These are phyloP conservation scores for Quercus parvula DNA, from an alignment of 306 rosid genomes.

Conservation along the genomic window DNA sequence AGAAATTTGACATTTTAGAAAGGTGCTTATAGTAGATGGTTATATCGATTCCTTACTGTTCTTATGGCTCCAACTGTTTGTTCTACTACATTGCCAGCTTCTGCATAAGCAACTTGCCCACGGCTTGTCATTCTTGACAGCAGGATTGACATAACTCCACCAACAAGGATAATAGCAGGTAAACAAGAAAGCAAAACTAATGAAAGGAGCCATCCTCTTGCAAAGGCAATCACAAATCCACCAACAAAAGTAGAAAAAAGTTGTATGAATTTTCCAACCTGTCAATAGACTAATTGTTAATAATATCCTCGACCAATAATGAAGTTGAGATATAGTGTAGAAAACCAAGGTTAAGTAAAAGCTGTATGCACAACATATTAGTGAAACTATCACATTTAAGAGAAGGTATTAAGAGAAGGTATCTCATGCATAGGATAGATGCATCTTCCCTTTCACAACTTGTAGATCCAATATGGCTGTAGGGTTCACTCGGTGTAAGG, in stretches of 20 bases:
- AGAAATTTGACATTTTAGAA: neutral
- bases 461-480: no score
- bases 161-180: constrained; percentile 52
- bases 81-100: constrained; percentile 83
- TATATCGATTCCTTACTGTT: constrained; percentile 51
- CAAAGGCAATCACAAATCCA: constrained; percentile 61
- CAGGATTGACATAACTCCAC: constrained; percentile 36
- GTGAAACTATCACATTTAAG: neutral
- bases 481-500: no score
- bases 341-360: neutral
- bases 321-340: neutral
- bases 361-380: neutral
- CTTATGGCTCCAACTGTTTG: constrained; percentile 80
- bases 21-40: neutral
- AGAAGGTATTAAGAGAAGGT: no score
- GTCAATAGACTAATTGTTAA: constrained; percentile 6
- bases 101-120: constrained; percentile 80
- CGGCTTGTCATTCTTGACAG: constrained; percentile 68
- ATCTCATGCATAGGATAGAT: no score
- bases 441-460: no score
- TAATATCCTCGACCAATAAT: neutral
- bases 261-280: constrained; percentile 92
- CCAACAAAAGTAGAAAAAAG: constrained; percentile 64
- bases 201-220: constrained; percentile 71
- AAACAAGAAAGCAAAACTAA: constrained; percentile 57